A percentile compares a stretch with the other conserved stretches of the same genome.
Evolutionary conservation across 495 filamentous ascomycete species (phyloP).

Genomic region (Aspergillus homomorphus): DNA sequence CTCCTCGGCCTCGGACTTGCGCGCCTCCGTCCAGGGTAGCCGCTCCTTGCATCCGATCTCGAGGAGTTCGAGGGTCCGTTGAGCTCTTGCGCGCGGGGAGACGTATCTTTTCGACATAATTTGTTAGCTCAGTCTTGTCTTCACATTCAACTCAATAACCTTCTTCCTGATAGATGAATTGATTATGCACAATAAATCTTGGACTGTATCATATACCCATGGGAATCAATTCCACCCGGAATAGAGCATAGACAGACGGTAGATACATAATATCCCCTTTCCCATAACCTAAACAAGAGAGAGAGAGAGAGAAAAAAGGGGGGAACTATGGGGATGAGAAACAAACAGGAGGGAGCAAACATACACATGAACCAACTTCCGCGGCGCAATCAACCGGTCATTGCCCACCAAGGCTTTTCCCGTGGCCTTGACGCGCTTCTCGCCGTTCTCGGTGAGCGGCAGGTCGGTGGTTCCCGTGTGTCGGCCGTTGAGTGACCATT

Average conservation of each 20-base stretch:
- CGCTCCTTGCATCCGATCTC: conserved; percentile 52
- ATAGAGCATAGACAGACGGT: no score
- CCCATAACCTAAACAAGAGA: conserved; percentile 1
- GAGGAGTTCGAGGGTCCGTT: conserved; percentile 82
- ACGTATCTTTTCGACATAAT: conserved; percentile 59
- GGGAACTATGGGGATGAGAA: neutral
- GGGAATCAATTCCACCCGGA: no score
- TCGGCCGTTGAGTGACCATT: conserved; percentile 91
- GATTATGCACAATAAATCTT: no score
- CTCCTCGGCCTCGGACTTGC: conserved; percentile 36
- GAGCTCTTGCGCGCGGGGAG: conserved; percentile 81
- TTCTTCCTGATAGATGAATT: no score
- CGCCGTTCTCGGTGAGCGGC: conserved; percentile 79
- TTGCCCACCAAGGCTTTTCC: conserved; percentile 79
- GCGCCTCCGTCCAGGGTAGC: conserved; percentile 51
- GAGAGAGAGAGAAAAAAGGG: no score
- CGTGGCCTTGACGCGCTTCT: conserved; percentile 77
- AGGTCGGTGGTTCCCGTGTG: conserved; percentile 89
- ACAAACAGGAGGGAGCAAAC: no score
- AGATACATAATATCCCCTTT: no score
- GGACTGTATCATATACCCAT: no score
- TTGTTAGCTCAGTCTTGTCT: neutral
- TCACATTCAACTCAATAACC: no score
- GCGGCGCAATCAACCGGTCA: conserved; percentile 82
- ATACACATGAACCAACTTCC: conserved; percentile 72